These are phyloP conservation scores for Puccinia triticina DNA, from an alignment of 1,284 basidiomycete genomes.

Conservation along the genomic window DNA sequence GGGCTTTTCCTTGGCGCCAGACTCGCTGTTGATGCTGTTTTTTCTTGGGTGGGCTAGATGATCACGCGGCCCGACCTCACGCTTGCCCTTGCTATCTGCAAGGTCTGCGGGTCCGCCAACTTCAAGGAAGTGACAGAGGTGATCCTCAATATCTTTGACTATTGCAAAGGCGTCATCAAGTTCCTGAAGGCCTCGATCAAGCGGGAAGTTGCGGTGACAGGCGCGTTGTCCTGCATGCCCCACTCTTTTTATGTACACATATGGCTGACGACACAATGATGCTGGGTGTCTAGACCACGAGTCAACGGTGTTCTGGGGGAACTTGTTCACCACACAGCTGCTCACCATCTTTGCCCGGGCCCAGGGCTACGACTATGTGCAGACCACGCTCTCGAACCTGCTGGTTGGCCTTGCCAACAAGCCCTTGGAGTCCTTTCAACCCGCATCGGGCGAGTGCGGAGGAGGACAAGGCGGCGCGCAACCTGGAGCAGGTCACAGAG, in stretches of 20 bases:
- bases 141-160: slow-evolving; percentile 83
- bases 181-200: slow-evolving; percentile 82
- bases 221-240: slow-evolving; percentile 65
- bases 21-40: too few species aligned
- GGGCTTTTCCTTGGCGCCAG: too few species aligned
- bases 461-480: slow-evolving; percentile 57
- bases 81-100: slow-evolving; percentile 80
- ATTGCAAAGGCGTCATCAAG: slow-evolving; percentile 69
- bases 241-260: background rate
- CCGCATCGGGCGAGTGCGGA: slow-evolving; percentile 60
- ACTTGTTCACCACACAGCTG: slow-evolving; percentile 80
- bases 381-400: slow-evolving; percentile 74
- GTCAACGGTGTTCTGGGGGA: slow-evolving; percentile 77
- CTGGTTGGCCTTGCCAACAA: slow-evolving; percentile 73
- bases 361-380: slow-evolving; percentile 84
- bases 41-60: background rate
- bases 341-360: slow-evolving; percentile 80
- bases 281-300: slow-evolving; percentile 71
- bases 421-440: slow-evolving; percentile 75
- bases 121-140: slow-evolving; percentile 78
- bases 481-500: slow-evolving; percentile 73
- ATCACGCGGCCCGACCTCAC: slow-evolving; percentile 57
- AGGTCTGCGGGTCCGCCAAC: slow-evolving; percentile 75
- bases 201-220: slow-evolving; percentile 75
- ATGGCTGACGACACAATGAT: background rate